phyloP scores from a whole-genome alignment of 352 stramenopile species.

The Phytopythium oedochilum region DNA sequence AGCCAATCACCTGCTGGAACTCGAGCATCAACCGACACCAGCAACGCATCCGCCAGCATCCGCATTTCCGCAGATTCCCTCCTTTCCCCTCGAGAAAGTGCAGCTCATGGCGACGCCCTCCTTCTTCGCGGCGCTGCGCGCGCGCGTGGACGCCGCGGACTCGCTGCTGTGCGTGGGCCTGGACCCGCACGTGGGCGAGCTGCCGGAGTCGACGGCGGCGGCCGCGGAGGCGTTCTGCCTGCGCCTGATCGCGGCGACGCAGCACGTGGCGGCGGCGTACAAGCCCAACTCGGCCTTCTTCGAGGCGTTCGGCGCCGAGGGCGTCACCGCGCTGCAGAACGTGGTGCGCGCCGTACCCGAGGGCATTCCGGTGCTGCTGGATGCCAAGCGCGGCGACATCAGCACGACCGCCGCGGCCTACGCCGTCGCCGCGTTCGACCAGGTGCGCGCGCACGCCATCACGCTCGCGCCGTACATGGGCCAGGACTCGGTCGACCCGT shows the following conservation, averaged over 20 bases:
- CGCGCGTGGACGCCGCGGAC: slow-evolving; percentile 86
- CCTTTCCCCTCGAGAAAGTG: background rate
- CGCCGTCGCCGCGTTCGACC: slow-evolving; percentile 91
- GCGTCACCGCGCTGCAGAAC: slow-evolving; percentile 85
- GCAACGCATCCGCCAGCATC: too few species aligned
- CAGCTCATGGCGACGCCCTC: background rate
- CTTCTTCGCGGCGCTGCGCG: slow-evolving; percentile 89
- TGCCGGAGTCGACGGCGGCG: slow-evolving; percentile 76
- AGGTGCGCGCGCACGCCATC: slow-evolving; percentile 92
- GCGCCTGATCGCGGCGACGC: slow-evolving; percentile 93
- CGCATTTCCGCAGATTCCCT: background rate
- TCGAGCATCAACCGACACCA: background rate
- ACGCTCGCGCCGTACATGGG: slow-evolving; percentile 99
- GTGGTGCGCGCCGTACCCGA: slow-evolving; percentile 88
- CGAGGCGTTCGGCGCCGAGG: slow-evolving; percentile 88
- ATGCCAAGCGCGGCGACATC: slow-evolving; percentile 99
- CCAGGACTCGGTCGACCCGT: slow-evolving; percentile 96
- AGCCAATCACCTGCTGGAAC: background rate
- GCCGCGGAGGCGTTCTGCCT: slow-evolving; percentile 94
- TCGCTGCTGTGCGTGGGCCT: slow-evolving; percentile 98
- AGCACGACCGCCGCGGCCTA: slow-evolving; percentile 96
- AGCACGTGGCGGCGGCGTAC: slow-evolving; percentile 92
- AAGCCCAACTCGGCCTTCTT: slow-evolving; percentile 99
- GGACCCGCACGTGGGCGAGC: slow-evolving; percentile 91
- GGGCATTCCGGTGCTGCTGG: slow-evolving; percentile 95